Base-by-base conservation (phyloP, 495 filamentous ascomycete genomes). In the Hypoxylon subgilvum region DNA sequence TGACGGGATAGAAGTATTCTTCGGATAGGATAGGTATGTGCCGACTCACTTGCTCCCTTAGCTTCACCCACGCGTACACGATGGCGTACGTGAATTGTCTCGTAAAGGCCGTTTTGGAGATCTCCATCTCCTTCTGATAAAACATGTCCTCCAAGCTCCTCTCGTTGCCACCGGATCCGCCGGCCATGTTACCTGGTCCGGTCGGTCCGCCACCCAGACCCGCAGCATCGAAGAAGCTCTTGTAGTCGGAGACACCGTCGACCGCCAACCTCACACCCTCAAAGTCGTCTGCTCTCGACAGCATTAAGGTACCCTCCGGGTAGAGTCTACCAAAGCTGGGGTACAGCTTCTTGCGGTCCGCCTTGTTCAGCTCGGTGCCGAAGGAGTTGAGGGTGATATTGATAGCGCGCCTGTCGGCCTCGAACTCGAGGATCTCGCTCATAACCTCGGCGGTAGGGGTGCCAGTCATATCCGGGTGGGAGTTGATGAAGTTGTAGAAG, bases 301-400 rank as follows among this genome's bases (percentile, higher is more conserved):
- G 82, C 91, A 97, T 96, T 70, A 92, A 74, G 13, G 89, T 95
- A 8, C 94, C 94, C 73, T 97, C 94, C 1, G 94, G 94, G 59
- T 97, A 95, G 23, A 99, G 80, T 59, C 81, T 80, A 13, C 94
- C 94, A 52, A 97, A 96, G 66, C 77, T 86, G 6, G 94, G 95
- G 75, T 99, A 99, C 42, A 99, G 79, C 80, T 97, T 99, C 78
- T 88, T 92, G 53, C 94, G 86, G 68, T 97, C 93, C 40, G 81
- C 82, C 82, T 97, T 97, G 57, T 86, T 90, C 30, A 99, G 83
- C 75, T 99, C 94, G 6, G 95, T 97, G 51, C 95, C 94, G 67
- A 99, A 97, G 8, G 94, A 97, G 78, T 99, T 99, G 49, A 99
- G 78, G 7, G 94, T 99, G 76, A 99, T 99, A 75, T 99, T 99